These are phyloP conservation scores for Clonostachys rosea DNA, from an alignment of 2,329 filamentous ascomycete species.

Conservation along the genomic window DNA sequence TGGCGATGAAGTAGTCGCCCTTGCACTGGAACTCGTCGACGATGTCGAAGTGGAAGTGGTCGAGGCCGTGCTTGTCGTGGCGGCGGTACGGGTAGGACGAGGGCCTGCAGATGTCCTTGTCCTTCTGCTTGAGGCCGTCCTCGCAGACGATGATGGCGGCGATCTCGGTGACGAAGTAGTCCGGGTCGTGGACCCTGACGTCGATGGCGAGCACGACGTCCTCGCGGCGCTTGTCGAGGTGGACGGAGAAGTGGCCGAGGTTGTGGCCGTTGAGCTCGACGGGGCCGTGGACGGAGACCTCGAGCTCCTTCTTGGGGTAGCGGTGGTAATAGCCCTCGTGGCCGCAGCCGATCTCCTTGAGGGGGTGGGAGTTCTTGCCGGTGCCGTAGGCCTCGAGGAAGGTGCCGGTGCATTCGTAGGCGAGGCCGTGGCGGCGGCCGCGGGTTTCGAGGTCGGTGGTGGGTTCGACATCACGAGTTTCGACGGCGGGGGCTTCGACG, in stretches of 20 bases:
- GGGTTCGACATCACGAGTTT: not conserved
- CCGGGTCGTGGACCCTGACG: conserved; percentile 2
- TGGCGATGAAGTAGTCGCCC: conserved; percentile 13
- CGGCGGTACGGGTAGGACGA: conserved; percentile 10
- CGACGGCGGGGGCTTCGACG: not conserved
- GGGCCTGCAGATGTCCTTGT: conserved; percentile 11
- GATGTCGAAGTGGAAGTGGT: conserved; percentile 9
- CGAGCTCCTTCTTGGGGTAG: conserved; percentile 4
- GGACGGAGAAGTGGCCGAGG: conserved; percentile 4
- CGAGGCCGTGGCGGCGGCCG: not conserved
- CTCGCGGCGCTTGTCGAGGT: conserved; percentile 3
- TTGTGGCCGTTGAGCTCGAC: conserved; percentile 1
- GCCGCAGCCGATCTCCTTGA: conserved; percentile 4
- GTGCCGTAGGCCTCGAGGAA: conserved; percentile 3
- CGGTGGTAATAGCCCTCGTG: conserved; percentile 5
- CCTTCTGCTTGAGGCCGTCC: conserved; percentile 4
- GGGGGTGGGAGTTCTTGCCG: not conserved
- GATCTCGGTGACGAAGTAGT: conserved; percentile 5
- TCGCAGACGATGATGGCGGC: conserved; percentile 6
- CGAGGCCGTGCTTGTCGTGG: conserved; percentile 10
- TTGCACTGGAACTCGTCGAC: conserved; percentile 12
- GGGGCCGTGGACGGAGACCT: conserved; percentile 4
- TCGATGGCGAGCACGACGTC: conserved; percentile 3
- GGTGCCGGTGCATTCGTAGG: conserved; percentile 3
- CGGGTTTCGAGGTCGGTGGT: not conserved